Percentiles rank a stretch among this genome's conserved stretches.
These are phyloP conservation scores for Hericium alpestre DNA, from an alignment of 768 basidiomycete genomes.

Conservation along the genomic window DNA sequence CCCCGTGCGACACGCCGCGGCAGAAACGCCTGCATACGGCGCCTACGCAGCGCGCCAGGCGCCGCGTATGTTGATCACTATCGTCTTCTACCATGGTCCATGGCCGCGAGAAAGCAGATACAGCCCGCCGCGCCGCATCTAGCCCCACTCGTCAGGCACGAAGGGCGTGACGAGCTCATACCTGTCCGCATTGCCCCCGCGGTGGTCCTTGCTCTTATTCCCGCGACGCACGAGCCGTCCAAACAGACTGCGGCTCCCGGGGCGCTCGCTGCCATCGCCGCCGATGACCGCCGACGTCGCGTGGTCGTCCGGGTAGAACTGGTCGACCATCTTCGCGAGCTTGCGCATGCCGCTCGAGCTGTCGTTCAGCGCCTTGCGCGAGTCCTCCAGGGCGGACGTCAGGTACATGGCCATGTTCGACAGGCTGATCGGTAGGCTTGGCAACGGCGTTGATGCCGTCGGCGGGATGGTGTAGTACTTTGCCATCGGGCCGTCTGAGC, in stretches of 20 bases:
- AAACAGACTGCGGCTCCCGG: slow-evolving; percentile 34
- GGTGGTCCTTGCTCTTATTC: slow-evolving; percentile 28
- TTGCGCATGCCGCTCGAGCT: slow-evolving; percentile 51
- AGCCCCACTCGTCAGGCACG: slow-evolving; percentile 66
- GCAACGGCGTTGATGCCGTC: slow-evolving; percentile 48
- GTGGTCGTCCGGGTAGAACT: slow-evolving; percentile 48
- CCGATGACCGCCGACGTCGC: slow-evolving; percentile 22
- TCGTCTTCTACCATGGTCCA: too few relatives aligned
- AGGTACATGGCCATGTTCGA: slow-evolving; percentile 70
- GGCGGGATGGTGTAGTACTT: slow-evolving; percentile 66
- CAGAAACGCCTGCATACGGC: too few relatives aligned
- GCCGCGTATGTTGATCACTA: too few relatives aligned
- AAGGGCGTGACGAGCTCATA: slow-evolving; percentile 80
- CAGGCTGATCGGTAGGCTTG: slow-evolving; percentile 63
- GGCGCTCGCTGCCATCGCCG: slow-evolving; percentile 34
- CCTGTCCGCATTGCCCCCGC: slow-evolving; percentile 63
- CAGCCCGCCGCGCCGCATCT: background rate
- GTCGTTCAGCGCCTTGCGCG: slow-evolving; percentile 50
- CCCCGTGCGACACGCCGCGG: background rate
- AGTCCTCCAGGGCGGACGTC: slow-evolving; percentile 59
- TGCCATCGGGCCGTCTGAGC: slow-evolving; percentile 49
- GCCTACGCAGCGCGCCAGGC: too few relatives aligned
- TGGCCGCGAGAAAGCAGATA: too few relatives aligned
- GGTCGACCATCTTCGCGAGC: slow-evolving; percentile 59
- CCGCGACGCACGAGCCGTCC: slow-evolving; percentile 43